These are phyloP conservation scores for Chaetomium strumarium DNA, from an alignment of 2,329 filamentous ascomycete genomes.

Conservation along the genomic window DNA sequence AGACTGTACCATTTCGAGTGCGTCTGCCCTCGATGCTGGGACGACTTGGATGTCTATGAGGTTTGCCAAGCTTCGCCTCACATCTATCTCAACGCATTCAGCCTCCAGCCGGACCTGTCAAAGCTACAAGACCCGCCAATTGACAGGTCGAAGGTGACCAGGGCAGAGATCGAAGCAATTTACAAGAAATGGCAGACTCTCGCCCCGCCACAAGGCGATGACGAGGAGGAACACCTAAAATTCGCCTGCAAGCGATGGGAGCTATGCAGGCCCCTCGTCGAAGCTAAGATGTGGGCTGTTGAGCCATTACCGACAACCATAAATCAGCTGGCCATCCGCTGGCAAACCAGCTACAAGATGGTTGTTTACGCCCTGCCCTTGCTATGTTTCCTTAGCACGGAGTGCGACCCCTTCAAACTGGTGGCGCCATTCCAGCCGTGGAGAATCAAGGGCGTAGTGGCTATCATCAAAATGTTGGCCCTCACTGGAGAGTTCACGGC, in stretches of 20 bases:
- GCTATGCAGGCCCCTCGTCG: conserved; percentile 34
- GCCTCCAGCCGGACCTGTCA: conserved; percentile 38
- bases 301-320: conserved; percentile 44
- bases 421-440: conserved; percentile 45
- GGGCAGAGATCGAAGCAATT: conserved; percentile 23
- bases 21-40: conserved; percentile 42
- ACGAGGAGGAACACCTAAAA: conserved; percentile 17
- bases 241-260: conserved; percentile 34
- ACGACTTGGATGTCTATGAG: conserved; percentile 50
- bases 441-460: conserved; percentile 46
- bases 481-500: conserved; percentile 40
- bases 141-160: conserved; percentile 24
- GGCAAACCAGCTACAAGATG: conserved; percentile 39
- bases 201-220: conserved; percentile 5
- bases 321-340: conserved; percentile 39
- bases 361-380: conserved; percentile 41
- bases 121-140: conserved; percentile 30
- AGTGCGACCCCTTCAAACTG: conserved; percentile 45
- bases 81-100: conserved; percentile 40
- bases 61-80: conserved; percentile 39
- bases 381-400: conserved; percentile 42
- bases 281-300: conserved; percentile 40
- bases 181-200: conserved; percentile 23
- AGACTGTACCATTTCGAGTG: conserved; percentile 49
- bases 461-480: conserved; percentile 47